Base-by-base conservation (phyloP, 306 rosid genomes). In the Heteromeles arbutifolia region DNA sequence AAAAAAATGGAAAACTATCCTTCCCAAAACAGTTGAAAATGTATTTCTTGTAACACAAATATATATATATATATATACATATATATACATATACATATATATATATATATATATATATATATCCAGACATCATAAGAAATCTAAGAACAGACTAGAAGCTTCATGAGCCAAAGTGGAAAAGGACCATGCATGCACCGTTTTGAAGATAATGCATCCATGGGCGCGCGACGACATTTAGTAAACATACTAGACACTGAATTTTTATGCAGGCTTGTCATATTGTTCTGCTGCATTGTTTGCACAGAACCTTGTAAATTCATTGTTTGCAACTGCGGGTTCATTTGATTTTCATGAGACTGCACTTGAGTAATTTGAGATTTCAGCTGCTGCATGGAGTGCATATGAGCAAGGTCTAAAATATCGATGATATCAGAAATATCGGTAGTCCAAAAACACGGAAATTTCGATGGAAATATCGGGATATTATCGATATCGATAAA, bases 311-410 rank as follows among this genome's bases (percentile, higher is more conserved):
- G 37, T 32, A 32, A 32, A 32, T 32, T 32, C 37, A 6, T 32
- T 32, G 37, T 32, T 32, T 91, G 93, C 76, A 80, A 91, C 84
- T 78, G 96, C 45, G 93, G 79, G 82, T 79, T 91, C 81, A 87
- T 85, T 82, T 89, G 95, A 77, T 81, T 90, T 82, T 90, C 99
- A 78, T 85, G 92, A 73, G 97, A 83, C 81, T 89, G 95, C 73
- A 80, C 77, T 65, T 85, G 80, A 72, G 77, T 67, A 74, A 82
- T 81, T 76, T 48, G 25, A 54, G 14, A 54, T 5, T 54, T 26
- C n/a, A 5, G n/a, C 76, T 87, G 90, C 61, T 85, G 74, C 79
- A 88, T 81, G 64, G 89, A 52, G 61, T 85, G 87, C 84, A 86
- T 77, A 48, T 8, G 37, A 31, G 74, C 62, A 17, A 15, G 14